phyloP scores from a whole-genome alignment of 805 yeast species.

The Metschnikowia borealis region DNA sequence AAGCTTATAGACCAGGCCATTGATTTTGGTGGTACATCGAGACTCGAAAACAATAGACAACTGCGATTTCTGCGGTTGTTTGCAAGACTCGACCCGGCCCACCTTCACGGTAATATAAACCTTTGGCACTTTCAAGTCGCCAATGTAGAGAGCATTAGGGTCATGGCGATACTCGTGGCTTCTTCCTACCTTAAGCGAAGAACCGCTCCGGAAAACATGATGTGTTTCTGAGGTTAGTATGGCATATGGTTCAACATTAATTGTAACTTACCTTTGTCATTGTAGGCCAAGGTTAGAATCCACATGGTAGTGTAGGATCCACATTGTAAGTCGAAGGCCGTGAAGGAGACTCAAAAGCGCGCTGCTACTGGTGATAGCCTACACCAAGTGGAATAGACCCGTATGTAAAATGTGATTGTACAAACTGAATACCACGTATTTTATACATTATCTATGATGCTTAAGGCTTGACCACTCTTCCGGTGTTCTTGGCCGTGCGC shows the following conservation, averaged over 20 bases:
- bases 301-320: conserved; percentile 12
- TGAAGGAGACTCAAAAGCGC: neutral
- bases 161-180: conserved; percentile 21
- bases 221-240: conserved; percentile 19
- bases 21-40: conserved; percentile 28
- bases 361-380: neutral
- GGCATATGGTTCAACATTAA: conserved; percentile 8
- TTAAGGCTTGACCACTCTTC: conserved; percentile 13
- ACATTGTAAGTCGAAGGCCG: neutral
- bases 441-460: neutral
- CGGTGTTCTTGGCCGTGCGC: conserved; percentile 12
- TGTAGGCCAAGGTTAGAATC: conserved; percentile 12
- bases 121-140: conserved; percentile 30
- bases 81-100: neutral
- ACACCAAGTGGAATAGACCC: no score
- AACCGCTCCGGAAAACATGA: conserved; percentile 11
- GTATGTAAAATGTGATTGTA: no score
- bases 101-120: conserved; percentile 23
- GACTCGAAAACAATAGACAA: conserved; percentile 24
- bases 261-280: conserved; percentile 17
- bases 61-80: conserved; percentile 12
- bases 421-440: neutral
- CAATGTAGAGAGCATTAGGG: conserved; percentile 22
- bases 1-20: conserved; percentile 23
- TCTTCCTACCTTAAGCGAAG: conserved; percentile 23